phyloP scores from a whole-genome alignment of 202 grass and related monocot genomes.

The Panicum hallii region DNA sequence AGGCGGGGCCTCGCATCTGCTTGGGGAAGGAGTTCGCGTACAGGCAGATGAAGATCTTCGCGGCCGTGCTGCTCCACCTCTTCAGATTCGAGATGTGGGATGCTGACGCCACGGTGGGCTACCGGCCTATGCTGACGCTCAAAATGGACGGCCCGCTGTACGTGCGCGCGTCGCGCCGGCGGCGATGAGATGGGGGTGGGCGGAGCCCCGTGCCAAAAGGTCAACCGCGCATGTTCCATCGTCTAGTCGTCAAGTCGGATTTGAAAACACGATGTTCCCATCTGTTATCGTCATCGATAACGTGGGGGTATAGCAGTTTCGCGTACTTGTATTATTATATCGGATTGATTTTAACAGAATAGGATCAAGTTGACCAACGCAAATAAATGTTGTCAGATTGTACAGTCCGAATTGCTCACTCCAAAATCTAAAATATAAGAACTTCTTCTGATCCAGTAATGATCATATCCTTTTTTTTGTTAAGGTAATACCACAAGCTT shows the following conservation, averaged over 20 bases:
- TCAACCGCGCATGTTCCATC: background rate
- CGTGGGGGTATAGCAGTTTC: too few relatives aligned
- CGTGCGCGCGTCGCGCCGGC: conserved; percentile 52
- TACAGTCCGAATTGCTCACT: too few relatives aligned
- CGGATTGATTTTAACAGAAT: too few relatives aligned
- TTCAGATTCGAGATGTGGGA: conserved; percentile 78
- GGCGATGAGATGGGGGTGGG: conserved; percentile 18
- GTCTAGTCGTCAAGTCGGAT: background rate
- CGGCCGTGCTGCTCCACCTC: conserved; percentile 56
- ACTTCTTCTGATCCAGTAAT: too few relatives aligned
- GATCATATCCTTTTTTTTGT: too few relatives aligned
- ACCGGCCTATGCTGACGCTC: conserved; percentile 66
- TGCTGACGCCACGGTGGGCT: conserved; percentile 33
- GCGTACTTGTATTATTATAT: too few relatives aligned
- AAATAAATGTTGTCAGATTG: too few relatives aligned
- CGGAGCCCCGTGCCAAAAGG: too few relatives aligned
- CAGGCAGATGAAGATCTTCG: conserved; percentile 79
- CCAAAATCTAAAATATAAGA: too few relatives aligned
- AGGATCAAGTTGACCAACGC: too few relatives aligned
- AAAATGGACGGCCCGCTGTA: conserved; percentile 65
- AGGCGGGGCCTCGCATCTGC: conserved; percentile 76
- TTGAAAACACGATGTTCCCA: too few relatives aligned
- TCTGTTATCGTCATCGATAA: background rate
- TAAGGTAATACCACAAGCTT: too few relatives aligned
- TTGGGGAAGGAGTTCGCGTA: conserved; percentile 79